Conservation (phyloP, 352 stramenopile species). For the Blastocystis sp. region DNA sequence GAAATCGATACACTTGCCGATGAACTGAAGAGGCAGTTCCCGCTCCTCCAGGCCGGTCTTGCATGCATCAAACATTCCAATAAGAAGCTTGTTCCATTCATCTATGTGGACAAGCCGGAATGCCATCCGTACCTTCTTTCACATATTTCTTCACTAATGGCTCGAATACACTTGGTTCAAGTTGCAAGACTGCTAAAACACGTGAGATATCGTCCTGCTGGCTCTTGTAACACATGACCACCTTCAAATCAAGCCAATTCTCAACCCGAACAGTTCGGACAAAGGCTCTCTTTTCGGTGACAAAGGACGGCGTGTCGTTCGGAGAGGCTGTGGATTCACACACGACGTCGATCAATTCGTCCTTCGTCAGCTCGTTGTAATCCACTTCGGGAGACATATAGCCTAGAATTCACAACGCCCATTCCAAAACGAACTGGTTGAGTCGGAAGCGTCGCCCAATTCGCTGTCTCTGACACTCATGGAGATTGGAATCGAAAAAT, state of each 20-base stretch:
- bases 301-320: background rate
- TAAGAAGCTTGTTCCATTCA: conserved; percentile 29
- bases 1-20: background rate
- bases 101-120: background rate
- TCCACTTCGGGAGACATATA: background rate
- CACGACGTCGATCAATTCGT: background rate
- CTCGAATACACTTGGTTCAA: background rate
- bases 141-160: conserved; percentile 54
- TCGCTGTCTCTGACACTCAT: background rate
- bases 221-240: background rate
- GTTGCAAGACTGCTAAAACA: background rate
- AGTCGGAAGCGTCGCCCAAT: background rate
- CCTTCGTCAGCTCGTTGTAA: background rate
- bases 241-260: background rate
- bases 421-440: background rate
- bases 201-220: background rate
- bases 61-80: background rate
- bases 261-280: background rate
- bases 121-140: background rate
- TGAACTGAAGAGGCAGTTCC: conserved; percentile 7
- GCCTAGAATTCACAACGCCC: background rate
- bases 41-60: background rate
- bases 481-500: background rate
- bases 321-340: background rate
- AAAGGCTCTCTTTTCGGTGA: background rate